Evolutionary conservation across 441 rosid genomes (phyloP), one percentile per base, ranked within the genome.

Genomic region (Pelargonium cotyledonis): DNA sequence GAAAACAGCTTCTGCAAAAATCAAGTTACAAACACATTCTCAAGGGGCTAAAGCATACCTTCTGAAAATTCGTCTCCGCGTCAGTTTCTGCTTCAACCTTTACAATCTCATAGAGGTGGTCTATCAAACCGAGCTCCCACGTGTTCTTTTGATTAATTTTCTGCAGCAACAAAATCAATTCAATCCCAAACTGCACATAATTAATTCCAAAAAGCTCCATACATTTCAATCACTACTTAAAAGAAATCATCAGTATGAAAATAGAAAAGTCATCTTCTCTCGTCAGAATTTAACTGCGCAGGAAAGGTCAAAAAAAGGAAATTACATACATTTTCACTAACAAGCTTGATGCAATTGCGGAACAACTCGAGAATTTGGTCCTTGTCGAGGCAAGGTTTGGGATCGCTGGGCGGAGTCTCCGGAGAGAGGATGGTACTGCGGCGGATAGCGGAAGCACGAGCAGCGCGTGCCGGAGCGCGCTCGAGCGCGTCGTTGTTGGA

Each of bases 81-180:
- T 87, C 92, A 74, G 66, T 81, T 78, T 91, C 98, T 73, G 81
- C 94, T 75, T 93, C 98, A 43, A 86, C 92, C 79, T 86, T 94
- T 43, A 91, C 78, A 68, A 94, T 87, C 77, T 91, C 91, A 31
- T 77, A 73, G 46, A 94, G 91, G 81, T 91, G 93, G 80, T 93
- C 97, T 18, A 91, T 93, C 85, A 93, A 84, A 78, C 79, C 85
- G 83, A 91, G 74, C 70, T 93, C 96, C 98, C 96, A 93, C 23
- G 97, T 91, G 73, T 91, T 91, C 84, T 91, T 93, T 67, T 93
- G 96, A 78, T 91, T 93, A 66, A 93, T 93, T 89, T 93, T 93
- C 97, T 93, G 92, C 80, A 55, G 49, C 63, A 55, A 70, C 64
- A 40, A 68, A 43, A 73, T 26, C 1, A 67, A 19, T 51, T 26